These are phyloP conservation scores for Cytidiella melzeri DNA, from an alignment of 768 basidiomycete species.

Conservation along the genomic window DNA sequence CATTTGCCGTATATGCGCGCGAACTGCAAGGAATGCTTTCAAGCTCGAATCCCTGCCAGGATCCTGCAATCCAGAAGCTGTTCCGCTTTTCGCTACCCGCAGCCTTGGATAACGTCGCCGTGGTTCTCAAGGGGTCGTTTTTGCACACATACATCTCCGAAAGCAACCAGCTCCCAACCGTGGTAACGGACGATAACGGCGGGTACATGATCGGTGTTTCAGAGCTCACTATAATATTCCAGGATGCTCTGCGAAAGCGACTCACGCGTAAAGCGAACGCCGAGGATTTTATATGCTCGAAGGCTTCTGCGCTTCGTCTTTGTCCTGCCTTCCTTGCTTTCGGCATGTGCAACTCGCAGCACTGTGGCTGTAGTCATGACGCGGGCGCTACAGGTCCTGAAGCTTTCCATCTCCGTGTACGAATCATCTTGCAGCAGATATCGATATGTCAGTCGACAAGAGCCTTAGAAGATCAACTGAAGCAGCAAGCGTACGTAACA, in stretches of 20 bases:
- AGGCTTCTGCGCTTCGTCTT: background rate
- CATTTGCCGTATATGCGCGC: conserved; percentile 31
- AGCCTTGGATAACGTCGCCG: conserved; percentile 22
- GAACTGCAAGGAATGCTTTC: conserved; percentile 26
- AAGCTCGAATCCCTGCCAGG: conserved; percentile 24
- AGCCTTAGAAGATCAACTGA: background rate
- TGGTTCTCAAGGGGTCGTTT: conserved; percentile 23
- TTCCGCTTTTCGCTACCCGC: conserved; percentile 27
- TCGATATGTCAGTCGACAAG: conserved; percentile 27
- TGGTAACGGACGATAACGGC: background rate
- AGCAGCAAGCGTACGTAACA: conserved; percentile 2
- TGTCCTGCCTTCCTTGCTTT: conserved; percentile 2
- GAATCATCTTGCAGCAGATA: conserved; percentile 45
- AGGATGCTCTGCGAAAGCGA: background rate
- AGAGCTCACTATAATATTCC: background rate
- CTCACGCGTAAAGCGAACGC: background rate
- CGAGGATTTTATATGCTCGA: background rate
- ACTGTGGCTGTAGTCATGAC: conserved; percentile 28
- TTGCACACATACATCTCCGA: conserved; percentile 10
- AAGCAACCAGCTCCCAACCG: background rate
- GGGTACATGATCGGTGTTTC: background rate
- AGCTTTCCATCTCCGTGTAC: conserved; percentile 36
- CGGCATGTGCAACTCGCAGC: background rate
- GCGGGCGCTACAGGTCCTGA: conserved; percentile 10
- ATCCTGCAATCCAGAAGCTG: conserved; percentile 23